Percentiles rank a stretch among this genome's conserved stretches.
These are phyloP conservation scores for Xylariaceae sp. DNA, from an alignment of 2,329 filamentous ascomycete genomes.

Conservation along the genomic window DNA sequence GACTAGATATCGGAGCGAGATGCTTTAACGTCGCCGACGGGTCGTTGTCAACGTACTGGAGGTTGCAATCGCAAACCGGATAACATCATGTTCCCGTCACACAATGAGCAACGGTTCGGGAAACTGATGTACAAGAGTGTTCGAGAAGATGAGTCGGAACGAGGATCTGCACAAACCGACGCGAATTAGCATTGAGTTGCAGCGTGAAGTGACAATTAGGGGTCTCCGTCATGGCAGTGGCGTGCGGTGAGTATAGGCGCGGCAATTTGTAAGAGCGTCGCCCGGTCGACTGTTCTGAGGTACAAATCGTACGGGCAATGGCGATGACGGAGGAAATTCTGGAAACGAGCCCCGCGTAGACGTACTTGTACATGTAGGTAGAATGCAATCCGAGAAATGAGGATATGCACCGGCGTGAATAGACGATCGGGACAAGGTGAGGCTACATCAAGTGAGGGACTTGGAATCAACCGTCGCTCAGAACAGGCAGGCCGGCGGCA, in stretches of 20 bases:
- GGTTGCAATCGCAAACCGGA: constrained; percentile 38
- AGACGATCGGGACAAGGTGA: constrained; percentile 3
- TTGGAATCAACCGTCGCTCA: constrained; percentile 10
- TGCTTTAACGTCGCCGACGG: constrained; percentile 18
- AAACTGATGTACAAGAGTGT: constrained; percentile 24
- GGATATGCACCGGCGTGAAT: constrained; percentile 5
- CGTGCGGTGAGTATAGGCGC: background rate
- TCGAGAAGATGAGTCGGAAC: constrained; percentile 21
- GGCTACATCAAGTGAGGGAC: constrained; percentile 14
- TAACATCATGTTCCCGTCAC: constrained; percentile 39
- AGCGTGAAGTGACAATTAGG: constrained; percentile 23
- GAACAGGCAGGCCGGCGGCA: constrained; percentile 8
- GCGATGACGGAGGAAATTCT: constrained; percentile 1
- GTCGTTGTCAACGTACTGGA: constrained; percentile 38
- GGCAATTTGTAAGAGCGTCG: constrained; percentile 19
- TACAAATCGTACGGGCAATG: constrained; percentile 7
- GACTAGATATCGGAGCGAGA: constrained; percentile 10
- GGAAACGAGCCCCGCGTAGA: background rate
- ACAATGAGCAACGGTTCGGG: constrained; percentile 18
- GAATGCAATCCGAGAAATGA: constrained; percentile 4
- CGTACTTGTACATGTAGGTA: constrained; percentile 19
- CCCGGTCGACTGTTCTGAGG: constrained; percentile 9
- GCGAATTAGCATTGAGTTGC: constrained; percentile 29
- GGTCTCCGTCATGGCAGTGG: constrained; percentile 2
- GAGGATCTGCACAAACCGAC: constrained; percentile 29